A percentile compares a stretch with the other conserved stretches of the same genome.
These are phyloP conservation scores for Lupinus albus DNA, from an alignment of 306 rosid species.

Conservation along the genomic window DNA sequence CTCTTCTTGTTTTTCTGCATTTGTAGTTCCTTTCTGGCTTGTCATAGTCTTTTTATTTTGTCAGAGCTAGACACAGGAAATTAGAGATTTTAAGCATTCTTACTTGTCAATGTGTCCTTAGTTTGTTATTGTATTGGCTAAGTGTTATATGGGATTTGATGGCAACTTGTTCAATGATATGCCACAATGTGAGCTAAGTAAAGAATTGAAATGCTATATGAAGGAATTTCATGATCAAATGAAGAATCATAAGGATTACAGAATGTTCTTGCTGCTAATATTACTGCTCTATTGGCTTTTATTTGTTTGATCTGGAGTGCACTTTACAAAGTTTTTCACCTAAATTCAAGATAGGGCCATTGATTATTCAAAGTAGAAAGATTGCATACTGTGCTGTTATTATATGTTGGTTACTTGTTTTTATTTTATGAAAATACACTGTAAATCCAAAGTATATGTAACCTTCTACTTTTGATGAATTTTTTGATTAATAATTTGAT, in stretches of 20 bases:
- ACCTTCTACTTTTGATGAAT: too few species aligned
- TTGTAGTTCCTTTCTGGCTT: not conserved
- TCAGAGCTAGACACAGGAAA: not conserved
- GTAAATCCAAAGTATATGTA: too few species aligned
- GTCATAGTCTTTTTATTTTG: not conserved
- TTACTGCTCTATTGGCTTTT: too few species aligned
- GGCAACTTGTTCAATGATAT: conserved; percentile 4
- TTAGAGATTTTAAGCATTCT: not conserved
- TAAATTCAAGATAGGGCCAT: too few species aligned
- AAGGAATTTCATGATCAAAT: not conserved
- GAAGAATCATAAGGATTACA: not conserved
- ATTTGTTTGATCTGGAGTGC: too few species aligned
- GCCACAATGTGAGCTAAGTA: not conserved
- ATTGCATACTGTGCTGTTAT: too few species aligned
- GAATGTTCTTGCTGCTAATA: not conserved
- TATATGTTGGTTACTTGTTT: too few species aligned
- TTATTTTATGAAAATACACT: too few species aligned
- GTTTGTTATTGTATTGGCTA: not conserved
- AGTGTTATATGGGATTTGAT: conserved; percentile 18
- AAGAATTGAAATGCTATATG: not conserved
- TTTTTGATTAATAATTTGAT: too few species aligned
- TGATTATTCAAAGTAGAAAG: too few species aligned
- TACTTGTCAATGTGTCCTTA: not conserved
- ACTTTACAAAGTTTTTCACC: too few species aligned
- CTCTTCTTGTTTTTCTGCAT: conserved; percentile 4